Percentiles rank a stretch among this genome's conserved stretches.
Evolutionary conservation across 371 early-diverging fungal species (phyloP).

Genomic region (Mucor racemosus): DNA sequence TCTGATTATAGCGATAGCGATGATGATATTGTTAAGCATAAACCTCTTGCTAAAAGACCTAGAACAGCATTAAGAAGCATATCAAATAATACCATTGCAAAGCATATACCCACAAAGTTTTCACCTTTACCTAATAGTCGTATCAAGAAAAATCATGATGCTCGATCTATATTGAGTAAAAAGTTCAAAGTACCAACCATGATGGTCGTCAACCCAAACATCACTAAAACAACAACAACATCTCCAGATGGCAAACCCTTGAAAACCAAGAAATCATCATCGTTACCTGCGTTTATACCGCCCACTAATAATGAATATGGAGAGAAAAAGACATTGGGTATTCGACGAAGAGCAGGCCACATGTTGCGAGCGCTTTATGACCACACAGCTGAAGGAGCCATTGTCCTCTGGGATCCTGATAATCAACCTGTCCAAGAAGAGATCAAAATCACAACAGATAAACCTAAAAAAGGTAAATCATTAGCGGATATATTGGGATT

Average conservation of each 20-base stretch:
- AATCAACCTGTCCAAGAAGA: conserved; percentile 50
- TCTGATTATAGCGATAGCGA: conserved; percentile 27
- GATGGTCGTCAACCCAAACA: neutral
- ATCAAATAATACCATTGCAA: conserved; percentile 8
- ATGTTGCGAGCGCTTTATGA: conserved; percentile 74
- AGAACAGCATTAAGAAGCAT: conserved; percentile 16
- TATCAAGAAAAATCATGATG: conserved; percentile 37
- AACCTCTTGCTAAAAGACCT: conserved; percentile 13
- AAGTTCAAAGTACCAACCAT: conserved; percentile 49
- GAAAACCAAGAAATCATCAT: neutral
- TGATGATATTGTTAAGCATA: conserved; percentile 13
- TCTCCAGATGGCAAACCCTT: neutral
- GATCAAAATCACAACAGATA: conserved; percentile 36
- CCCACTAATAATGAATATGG: conserved; percentile 11
- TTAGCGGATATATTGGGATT: conserved; percentile 58
- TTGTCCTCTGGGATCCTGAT: conserved; percentile 84
- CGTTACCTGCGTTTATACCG: neutral
- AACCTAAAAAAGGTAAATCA: conserved; percentile 37
- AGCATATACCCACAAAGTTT: neutral
- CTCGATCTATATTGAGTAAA: conserved; percentile 32
- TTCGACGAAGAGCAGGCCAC: conserved; percentile 23
- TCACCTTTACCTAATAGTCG: conserved; percentile 27
- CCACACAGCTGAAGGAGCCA: conserved; percentile 83
- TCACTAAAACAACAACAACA: neutral
- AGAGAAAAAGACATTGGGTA: conserved; percentile 26